Percentiles rank a stretch among this genome's conserved stretches.
Evolutionary conservation across 1,139 yeast genomes (phyloP).

Genomic region (Chernovozyma aurita): DNA sequence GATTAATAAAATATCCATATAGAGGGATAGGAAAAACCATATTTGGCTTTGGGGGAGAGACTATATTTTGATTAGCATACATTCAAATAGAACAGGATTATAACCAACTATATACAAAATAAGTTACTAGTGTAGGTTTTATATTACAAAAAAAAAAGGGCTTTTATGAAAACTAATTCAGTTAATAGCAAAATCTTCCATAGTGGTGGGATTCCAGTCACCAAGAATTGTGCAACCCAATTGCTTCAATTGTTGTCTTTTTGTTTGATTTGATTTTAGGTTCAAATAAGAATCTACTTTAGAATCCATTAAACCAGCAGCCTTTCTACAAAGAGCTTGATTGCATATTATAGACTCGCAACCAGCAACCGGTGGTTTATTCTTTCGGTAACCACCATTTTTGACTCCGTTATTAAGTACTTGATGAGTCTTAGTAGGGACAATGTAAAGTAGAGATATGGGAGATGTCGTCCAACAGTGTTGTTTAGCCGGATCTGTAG

Average conservation of each 20-base stretch:
- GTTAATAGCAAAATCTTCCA: constrained; percentile 37
- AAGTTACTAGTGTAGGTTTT: no score
- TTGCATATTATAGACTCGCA: constrained; percentile 44
- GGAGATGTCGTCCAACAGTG: constrained; percentile 34
- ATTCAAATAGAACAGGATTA: no score
- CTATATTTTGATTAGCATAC: no score
- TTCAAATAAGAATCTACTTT: constrained; percentile 17
- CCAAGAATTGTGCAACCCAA: constrained; percentile 19
- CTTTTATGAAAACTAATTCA: no score
- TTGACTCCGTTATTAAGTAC: constrained; percentile 51
- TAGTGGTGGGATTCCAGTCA: constrained; percentile 28
- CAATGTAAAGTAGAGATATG: constrained; percentile 30
- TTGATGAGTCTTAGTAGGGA: constrained; percentile 25
- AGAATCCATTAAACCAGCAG: constrained; percentile 12
- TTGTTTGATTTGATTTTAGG: constrained; percentile 20
- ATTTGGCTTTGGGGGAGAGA: constrained; percentile 2
- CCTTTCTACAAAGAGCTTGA: constrained; percentile 16
- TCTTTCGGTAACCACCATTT: constrained; percentile 46
- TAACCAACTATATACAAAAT: no score
- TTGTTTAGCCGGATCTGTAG: no score
- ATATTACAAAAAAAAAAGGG: no score
- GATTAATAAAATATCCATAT: no score
- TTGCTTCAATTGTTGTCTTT: constrained; percentile 21
- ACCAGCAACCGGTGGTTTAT: constrained; percentile 37
- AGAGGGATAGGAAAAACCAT: no score